Conservation (phyloP, 2,329 filamentous ascomycete species). For the Aspergillus candidus region DNA sequence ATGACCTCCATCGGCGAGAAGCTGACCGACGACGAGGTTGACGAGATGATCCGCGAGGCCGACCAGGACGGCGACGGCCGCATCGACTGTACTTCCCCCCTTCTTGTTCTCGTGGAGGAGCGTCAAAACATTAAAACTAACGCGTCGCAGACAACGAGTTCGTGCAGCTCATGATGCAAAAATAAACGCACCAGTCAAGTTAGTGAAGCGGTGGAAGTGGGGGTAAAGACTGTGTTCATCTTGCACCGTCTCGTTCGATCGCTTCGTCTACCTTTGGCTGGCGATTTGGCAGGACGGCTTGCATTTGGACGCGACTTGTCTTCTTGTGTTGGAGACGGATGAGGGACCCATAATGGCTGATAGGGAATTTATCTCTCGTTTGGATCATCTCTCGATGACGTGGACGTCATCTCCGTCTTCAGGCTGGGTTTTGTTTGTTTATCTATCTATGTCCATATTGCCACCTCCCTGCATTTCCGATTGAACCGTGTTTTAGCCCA, state of each 20-base stretch:
- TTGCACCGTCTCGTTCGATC: not conserved
- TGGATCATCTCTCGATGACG: not conserved
- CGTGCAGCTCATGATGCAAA: slow-evolving; percentile 94
- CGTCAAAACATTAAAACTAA: slow-evolving; percentile 16
- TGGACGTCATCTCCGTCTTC: not conserved
- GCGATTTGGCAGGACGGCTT: not conserved
- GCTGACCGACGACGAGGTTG: slow-evolving; percentile 82
- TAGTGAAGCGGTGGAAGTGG: no score
- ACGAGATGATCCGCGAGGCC: slow-evolving; percentile 89
- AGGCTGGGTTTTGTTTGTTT: not conserved
- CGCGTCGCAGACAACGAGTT: slow-evolving; percentile 71
- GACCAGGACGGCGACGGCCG: slow-evolving; percentile 84
- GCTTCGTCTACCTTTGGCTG: not conserved
- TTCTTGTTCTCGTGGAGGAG: not conserved
- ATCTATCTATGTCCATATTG: slow-evolving; percentile 5
- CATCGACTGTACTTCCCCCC: slow-evolving; percentile 63
- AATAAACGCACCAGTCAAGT: slow-evolving; percentile 49
- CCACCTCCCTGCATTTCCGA: slow-evolving; percentile 2
- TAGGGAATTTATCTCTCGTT: not conserved
- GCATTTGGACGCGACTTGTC: no score
- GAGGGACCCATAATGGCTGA: not conserved
- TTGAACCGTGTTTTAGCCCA: slow-evolving; percentile 2
- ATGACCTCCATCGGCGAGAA: slow-evolving; percentile 92
- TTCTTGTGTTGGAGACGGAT: not conserved
- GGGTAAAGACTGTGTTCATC: slow-evolving; percentile 13